phyloP scores from a whole-genome alignment of 2,329 filamentous ascomycete genomes.

The Hypoxylon sp. region DNA sequence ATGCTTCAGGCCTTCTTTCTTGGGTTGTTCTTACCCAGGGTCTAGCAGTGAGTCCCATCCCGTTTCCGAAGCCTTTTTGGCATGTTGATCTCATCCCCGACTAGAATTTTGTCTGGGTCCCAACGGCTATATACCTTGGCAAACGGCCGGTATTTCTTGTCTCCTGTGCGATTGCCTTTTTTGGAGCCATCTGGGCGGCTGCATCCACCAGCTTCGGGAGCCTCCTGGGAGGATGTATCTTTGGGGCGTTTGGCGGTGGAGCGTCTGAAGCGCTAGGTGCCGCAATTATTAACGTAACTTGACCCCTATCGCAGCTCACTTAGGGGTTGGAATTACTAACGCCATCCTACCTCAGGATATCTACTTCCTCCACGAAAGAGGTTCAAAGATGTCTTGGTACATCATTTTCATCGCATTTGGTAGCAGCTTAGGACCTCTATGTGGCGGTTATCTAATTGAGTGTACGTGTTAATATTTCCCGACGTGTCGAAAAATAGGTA shows the following conservation, averaged over 20 bases:
- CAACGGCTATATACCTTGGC: slow-evolving; percentile 27
- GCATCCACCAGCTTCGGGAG: slow-evolving; percentile 17
- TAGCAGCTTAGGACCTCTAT: slow-evolving; percentile 22
- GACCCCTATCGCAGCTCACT: neutral
- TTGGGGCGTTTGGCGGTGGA: slow-evolving; percentile 27
- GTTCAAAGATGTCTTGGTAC: slow-evolving; percentile 32
- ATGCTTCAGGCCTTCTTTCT: slow-evolving; percentile 27
- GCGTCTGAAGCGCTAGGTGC: slow-evolving; percentile 30
- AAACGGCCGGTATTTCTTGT: slow-evolving; percentile 28
- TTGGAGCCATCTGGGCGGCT: slow-evolving; percentile 27
- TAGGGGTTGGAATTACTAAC: neutral
- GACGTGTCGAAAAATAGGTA: neutral
- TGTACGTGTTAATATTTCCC: slow-evolving; percentile 4
- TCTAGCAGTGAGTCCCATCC: slow-evolving; percentile 20
- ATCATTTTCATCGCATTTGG: slow-evolving; percentile 30
- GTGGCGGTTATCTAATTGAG: slow-evolving; percentile 27
- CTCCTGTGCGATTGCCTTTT: slow-evolving; percentile 22
- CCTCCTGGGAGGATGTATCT: slow-evolving; percentile 24
- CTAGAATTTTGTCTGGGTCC: slow-evolving; percentile 32
- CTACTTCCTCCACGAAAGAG: slow-evolving; percentile 32
- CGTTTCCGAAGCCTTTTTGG: too few species aligned
- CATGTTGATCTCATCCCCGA: neutral
- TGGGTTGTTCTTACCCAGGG: slow-evolving; percentile 28
- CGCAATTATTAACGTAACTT: slow-evolving; percentile 29
- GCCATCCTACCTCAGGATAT: slow-evolving; percentile 12